Conservation (phyloP, 129 eudicot species). For the Saussurea involucrata region DNA sequence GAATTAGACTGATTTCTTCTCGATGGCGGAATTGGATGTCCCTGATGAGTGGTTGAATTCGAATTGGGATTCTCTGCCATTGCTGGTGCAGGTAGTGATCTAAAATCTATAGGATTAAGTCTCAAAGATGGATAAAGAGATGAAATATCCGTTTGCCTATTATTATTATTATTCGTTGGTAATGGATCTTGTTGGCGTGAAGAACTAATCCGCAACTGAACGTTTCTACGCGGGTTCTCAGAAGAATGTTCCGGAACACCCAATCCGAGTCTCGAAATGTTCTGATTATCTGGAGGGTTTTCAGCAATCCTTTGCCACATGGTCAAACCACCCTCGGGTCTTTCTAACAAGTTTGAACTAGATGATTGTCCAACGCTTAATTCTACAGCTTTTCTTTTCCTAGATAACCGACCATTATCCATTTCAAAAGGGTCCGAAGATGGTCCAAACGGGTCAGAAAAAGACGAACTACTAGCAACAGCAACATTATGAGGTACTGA, state of each 20-base stretch:
- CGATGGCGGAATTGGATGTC: slow-evolving; percentile 40
- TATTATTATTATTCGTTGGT: slow-evolving; percentile 5
- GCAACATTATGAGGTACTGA: slow-evolving; percentile 36
- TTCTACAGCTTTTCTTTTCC: slow-evolving; percentile 75
- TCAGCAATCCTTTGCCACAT: slow-evolving; percentile 36
- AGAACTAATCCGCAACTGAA: slow-evolving; percentile 46
- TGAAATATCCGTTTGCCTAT: slow-evolving; percentile 27
- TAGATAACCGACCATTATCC: slow-evolving; percentile 56
- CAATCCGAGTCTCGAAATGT: slow-evolving; percentile 60
- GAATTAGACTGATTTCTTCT: slow-evolving; percentile 41
- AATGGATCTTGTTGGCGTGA: slow-evolving; percentile 44
- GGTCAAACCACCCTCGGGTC: slow-evolving; percentile 35
- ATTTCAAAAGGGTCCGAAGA: slow-evolving; percentile 18
- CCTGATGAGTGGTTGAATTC: slow-evolving; percentile 20
- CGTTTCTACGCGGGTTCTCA: slow-evolving; percentile 46
- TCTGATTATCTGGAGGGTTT: slow-evolving; percentile 32
- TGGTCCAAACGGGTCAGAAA: slow-evolving; percentile 37
- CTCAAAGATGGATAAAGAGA: slow-evolving; percentile 37
- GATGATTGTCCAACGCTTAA: slow-evolving; percentile 62
- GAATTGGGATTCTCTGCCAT: slow-evolving; percentile 8
- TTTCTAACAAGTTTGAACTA: slow-evolving; percentile 40
- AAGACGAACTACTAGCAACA: slow-evolving; percentile 37
- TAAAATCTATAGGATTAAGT: slow-evolving; percentile 31
- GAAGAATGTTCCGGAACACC: slow-evolving; percentile 36
- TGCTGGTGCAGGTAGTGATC: slow-evolving; percentile 18